phyloP scores from a whole-genome alignment of 352 stramenopile species.

The Globisporangium barbulae region DNA sequence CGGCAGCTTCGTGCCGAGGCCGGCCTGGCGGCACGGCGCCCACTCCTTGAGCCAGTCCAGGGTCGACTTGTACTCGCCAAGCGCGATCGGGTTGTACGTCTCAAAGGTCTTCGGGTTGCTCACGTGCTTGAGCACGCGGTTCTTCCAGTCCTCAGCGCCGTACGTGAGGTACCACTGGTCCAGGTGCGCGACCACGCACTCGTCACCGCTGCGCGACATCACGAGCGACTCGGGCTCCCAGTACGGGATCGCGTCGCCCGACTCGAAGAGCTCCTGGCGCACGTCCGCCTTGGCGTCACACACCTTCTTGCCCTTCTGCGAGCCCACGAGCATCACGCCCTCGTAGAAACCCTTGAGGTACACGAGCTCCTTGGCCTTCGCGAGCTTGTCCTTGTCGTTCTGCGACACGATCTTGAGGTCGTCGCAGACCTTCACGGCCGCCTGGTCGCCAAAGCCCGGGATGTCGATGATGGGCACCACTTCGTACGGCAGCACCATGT shows the following conservation, averaged over 20 bases:
- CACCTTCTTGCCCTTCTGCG: slow-evolving; percentile 95
- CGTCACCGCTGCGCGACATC: slow-evolving; percentile 96
- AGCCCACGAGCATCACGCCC: slow-evolving; percentile 97
- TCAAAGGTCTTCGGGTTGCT: slow-evolving; percentile 91
- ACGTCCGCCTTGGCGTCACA: slow-evolving; percentile 97
- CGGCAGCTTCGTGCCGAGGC: slow-evolving; percentile 94
- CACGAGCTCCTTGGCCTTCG: slow-evolving; percentile 96
- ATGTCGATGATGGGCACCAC: slow-evolving; percentile 99
- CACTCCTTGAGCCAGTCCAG: slow-evolving; percentile 99
- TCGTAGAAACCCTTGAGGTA: slow-evolving; percentile 99
- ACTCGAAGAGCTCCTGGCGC: slow-evolving; percentile 95
- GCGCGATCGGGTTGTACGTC: slow-evolving; percentile 90
- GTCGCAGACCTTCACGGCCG: slow-evolving; percentile 95
- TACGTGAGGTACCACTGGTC: slow-evolving; percentile 99
- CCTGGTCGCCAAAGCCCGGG: slow-evolving; percentile 95
- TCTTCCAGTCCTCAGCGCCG: slow-evolving; percentile 97
- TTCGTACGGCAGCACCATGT: slow-evolving; percentile 98
- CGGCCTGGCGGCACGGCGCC: slow-evolving; percentile 98
- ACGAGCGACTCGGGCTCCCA: slow-evolving; percentile 98
- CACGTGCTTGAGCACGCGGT: slow-evolving; percentile 94
- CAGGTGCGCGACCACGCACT: slow-evolving; percentile 98
- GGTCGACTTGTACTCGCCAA: slow-evolving; percentile 96
- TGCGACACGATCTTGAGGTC: slow-evolving; percentile 98
- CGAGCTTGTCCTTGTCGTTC: slow-evolving; percentile 99
- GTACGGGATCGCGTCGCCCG: slow-evolving; percentile 94